Base-by-base conservation (phyloP, 441 rosid genomes). In the Macaranga tanarius region DNA sequence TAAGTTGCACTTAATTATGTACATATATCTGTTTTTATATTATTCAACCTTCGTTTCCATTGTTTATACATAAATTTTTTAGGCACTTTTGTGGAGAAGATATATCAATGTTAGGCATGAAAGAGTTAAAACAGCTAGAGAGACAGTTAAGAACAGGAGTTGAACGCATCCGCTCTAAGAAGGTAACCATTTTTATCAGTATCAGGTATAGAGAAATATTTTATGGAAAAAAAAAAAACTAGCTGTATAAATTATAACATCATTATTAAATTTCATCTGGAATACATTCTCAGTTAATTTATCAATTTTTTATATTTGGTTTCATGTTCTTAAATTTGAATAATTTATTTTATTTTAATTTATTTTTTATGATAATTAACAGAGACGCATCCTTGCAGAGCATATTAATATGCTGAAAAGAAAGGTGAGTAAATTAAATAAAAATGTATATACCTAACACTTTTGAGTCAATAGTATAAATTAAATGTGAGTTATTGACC, bases 71-170 rank as follows among this genome's bases (percentile, higher is more conserved):
- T n/a, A 13, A 13, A 19, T 26, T 25, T 8, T 63, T 2, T 26
- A 88, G 92, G 82, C 86, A 88, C 67, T 67, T 82, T 19, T 15
- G 59, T 55, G 92, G 90, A 40, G 88, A 88, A 80, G 90, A 82
- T 65, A 65, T 89, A 58, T 74, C 79, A 7, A 61, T 16, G 38
- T 45, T 89, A 81, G 77, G 76, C 47, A 60, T 85, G 79, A 86
- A 79, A 67, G 93, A 87, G 62, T 55, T 89, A 72, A 86, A 84
- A 73, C 85, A 82, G 58, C 69, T 89, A 0, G 93, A 89, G 63
- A 77, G 89, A 55, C 90, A 86, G 57, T 42, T 87, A 38, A 86
- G 65, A 75, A 73, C 62, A 0, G 87, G 90, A 34, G 82, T 80
- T 19, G 90, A 89, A 59, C 88, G 93, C 13, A 58, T 87, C 58